Percentiles rank a stretch among this genome's conserved stretches.
These are phyloP conservation scores for Hyphopichia fennica DNA, from an alignment of 1,139 yeast genomes.

Conservation along the genomic window DNA sequence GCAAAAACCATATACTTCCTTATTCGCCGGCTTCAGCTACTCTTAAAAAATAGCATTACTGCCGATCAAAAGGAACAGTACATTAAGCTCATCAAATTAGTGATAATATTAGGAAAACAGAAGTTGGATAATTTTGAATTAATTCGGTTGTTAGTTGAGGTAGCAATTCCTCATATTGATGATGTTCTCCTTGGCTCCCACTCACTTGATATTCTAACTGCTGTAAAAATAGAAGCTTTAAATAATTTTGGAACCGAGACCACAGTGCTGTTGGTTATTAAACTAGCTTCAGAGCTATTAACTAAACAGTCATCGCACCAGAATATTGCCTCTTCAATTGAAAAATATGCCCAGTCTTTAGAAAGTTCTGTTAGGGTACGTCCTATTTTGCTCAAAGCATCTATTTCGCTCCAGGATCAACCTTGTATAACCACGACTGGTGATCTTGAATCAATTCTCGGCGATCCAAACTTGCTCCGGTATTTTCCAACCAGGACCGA, in stretches of 20 bases:
- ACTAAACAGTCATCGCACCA: background rate
- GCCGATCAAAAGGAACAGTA: constrained; percentile 19
- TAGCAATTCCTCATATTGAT: constrained; percentile 19
- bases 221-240: constrained; percentile 9
- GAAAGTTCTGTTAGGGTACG: background rate
- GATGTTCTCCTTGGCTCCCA: constrained; percentile 21
- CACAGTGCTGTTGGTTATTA: constrained; percentile 11
- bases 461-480: background rate
- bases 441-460: background rate
- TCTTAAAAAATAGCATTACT: constrained; percentile 20
- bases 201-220: constrained; percentile 15
- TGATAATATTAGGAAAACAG: constrained; percentile 28
- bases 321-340: background rate
- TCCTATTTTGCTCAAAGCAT: background rate
- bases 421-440: background rate
- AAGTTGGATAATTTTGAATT: constrained; percentile 15
- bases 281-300: constrained; percentile 8
- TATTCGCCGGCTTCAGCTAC: constrained; percentile 28
- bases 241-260: constrained; percentile 6
- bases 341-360: background rate
- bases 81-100: constrained; percentile 41
- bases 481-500: background rate
- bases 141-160: constrained; percentile 18
- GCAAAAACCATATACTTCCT: constrained; percentile 36
- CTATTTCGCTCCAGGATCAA: background rate